Conservation (phyloP, 192 early-diverging fungal species). For the Podila epicladia region DNA sequence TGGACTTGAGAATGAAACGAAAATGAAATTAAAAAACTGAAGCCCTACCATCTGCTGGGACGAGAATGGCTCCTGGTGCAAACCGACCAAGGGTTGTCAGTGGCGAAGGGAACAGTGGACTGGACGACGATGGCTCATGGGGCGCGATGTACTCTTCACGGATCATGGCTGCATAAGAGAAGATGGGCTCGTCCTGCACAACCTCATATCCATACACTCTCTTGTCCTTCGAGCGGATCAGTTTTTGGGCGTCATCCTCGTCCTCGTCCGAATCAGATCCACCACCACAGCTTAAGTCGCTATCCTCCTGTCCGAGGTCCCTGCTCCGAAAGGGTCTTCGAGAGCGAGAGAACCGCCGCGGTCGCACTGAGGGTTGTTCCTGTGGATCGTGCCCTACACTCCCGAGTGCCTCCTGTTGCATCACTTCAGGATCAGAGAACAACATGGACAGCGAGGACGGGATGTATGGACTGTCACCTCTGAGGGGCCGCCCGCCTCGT, state of each 20-base stretch:
- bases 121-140: constrained; percentile 44
- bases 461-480: constrained; percentile 41
- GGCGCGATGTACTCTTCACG: constrained; percentile 34
- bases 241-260: background rate
- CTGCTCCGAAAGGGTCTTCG: background rate
- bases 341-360: background rate
- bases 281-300: background rate
- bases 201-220: constrained; percentile 30
- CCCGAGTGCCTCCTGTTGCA: constrained; percentile 3
- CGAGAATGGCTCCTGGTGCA: constrained; percentile 8
- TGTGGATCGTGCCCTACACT: background rate
- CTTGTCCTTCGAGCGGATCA: background rate
- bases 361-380: background rate
- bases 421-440: constrained; percentile 46
- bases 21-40: no score
- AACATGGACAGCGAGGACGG: constrained; percentile 46
- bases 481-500: background rate
- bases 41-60: constrained; percentile 15
- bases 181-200: constrained; percentile 19
- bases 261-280: constrained; percentile 3
- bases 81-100: constrained; percentile 41
- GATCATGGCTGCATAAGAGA: constrained; percentile 23
- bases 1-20: no score
- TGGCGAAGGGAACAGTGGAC: constrained; percentile 46
- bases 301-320: background rate